Conservation (phyloP, 2,329 filamentous ascomycete genomes). For the Pestalotiopsis sp. region DNA sequence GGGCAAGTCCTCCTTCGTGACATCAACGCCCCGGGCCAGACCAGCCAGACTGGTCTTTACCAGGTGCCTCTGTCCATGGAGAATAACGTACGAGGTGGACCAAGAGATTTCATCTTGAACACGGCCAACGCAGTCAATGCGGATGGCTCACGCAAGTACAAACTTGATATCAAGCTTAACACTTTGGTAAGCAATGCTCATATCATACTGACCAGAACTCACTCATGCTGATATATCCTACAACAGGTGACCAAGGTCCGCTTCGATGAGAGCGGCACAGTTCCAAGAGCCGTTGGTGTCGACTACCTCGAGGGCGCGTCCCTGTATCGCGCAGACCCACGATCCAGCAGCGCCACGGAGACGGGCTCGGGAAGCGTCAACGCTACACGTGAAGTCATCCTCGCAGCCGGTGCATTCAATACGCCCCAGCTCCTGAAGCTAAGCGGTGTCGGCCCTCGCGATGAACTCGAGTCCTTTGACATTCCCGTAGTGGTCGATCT, state of each 20-base stretch:
- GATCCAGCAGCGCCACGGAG: background rate
- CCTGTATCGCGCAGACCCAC: slow-evolving; percentile 20
- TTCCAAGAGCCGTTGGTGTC: slow-evolving; percentile 19
- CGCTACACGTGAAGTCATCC: slow-evolving; percentile 29
- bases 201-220: background rate
- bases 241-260: slow-evolving; percentile 16
- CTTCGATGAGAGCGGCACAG: slow-evolving; percentile 16
- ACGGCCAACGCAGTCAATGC: slow-evolving; percentile 40
- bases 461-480: slow-evolving; percentile 22
- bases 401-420: slow-evolving; percentile 31
- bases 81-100: slow-evolving; percentile 41
- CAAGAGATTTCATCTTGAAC: slow-evolving; percentile 50
- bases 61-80: slow-evolving; percentile 51
- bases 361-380: slow-evolving; percentile 10
- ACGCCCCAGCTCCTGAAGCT: slow-evolving; percentile 35
- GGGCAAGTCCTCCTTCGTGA: slow-evolving; percentile 14
- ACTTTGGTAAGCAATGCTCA: slow-evolving; percentile 16
- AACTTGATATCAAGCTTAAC: slow-evolving; percentile 42
- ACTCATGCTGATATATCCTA: background rate
- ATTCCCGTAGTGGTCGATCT: slow-evolving; percentile 30
- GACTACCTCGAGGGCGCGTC: slow-evolving; percentile 20
- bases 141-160: slow-evolving; percentile 31
- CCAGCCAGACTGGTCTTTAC: slow-evolving; percentile 45
- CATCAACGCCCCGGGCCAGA: slow-evolving; percentile 9
- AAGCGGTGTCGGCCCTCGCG: slow-evolving; percentile 32